Percentiles rank a stretch among this genome's conserved stretches.
Evolutionary conservation across 345 rosid species (phyloP).

Genomic region (Moricandia moricandioides): DNA sequence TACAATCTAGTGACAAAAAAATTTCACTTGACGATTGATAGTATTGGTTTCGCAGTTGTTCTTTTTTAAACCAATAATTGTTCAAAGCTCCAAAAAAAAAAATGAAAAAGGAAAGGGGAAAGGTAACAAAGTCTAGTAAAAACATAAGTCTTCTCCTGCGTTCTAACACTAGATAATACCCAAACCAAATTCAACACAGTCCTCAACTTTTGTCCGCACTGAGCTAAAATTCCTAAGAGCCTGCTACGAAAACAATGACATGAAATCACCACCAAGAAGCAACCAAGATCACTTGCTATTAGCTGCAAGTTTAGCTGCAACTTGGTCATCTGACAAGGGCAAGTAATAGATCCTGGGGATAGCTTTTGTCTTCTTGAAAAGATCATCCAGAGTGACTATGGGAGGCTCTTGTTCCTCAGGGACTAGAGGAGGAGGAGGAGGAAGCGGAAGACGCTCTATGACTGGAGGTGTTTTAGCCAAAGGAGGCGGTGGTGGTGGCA

Average conservation of each 20-base stretch:
- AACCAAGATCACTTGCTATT: slow-evolving; percentile 35
- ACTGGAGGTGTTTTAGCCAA: slow-evolving; percentile 45
- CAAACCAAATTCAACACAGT: slow-evolving; percentile 33
- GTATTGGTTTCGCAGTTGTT: too few species aligned
- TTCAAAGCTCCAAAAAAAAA: background rate
- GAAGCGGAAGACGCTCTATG: slow-evolving; percentile 56
- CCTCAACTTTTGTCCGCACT: slow-evolving; percentile 27
- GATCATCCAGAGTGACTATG: slow-evolving; percentile 85
- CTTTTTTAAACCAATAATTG: too few species aligned
- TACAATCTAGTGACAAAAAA: too few species aligned
- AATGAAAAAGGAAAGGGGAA: background rate
- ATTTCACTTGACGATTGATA: too few species aligned
- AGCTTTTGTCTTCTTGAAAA: slow-evolving; percentile 89
- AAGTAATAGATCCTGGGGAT: slow-evolving; percentile 94
- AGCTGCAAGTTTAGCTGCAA: slow-evolving; percentile 64
- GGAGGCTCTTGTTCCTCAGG: slow-evolving; percentile 77
- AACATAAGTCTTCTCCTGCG: slow-evolving; percentile 33
- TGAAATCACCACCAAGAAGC: background rate
- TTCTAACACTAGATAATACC: slow-evolving; percentile 29
- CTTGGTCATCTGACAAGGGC: slow-evolving; percentile 88
- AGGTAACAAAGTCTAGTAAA: background rate
- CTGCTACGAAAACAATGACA: slow-evolving; percentile 30
- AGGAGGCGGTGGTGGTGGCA: slow-evolving; percentile 66
- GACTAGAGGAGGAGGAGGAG: slow-evolving; percentile 48
- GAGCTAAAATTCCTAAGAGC: slow-evolving; percentile 28